These are phyloP conservation scores for Rhodotorula sp. DNA, from an alignment of 1,284 basidiomycete genomes.

Conservation along the genomic window DNA sequence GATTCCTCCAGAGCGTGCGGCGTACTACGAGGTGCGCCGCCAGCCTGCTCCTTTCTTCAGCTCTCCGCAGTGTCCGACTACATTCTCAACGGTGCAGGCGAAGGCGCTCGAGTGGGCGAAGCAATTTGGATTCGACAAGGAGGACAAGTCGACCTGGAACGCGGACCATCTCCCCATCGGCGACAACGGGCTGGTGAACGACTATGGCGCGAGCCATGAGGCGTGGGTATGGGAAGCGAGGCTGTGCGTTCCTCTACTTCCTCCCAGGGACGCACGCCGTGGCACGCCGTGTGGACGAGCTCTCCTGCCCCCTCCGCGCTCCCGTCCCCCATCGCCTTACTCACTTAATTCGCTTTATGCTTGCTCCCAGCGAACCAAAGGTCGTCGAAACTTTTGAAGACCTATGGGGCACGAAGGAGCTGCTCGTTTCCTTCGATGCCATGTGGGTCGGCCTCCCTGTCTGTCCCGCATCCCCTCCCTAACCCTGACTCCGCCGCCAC, in stretches of 20 bases:
- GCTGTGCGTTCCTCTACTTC: constrained; percentile 12
- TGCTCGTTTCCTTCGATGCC: constrained; percentile 45
- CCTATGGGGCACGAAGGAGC: constrained; percentile 53
- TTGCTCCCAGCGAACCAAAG: constrained; percentile 46
- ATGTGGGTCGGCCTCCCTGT: constrained; percentile 5
- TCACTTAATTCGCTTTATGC: too few species aligned
- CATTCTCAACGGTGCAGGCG: constrained; percentile 39
- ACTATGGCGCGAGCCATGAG: constrained; percentile 20
- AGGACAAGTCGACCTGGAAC: constrained; percentile 51
- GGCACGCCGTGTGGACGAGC: too few species aligned
- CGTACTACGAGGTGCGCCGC: constrained; percentile 42
- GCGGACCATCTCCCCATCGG: constrained; percentile 49
- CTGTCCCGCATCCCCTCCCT: too few species aligned
- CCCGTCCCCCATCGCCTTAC: too few species aligned
- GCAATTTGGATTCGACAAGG: constrained; percentile 51
- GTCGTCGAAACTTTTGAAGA: constrained; percentile 51
- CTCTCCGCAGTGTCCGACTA: too few species aligned
- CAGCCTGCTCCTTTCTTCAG: too few species aligned
- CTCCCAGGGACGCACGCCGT: too few species aligned
- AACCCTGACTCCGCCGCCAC: too few species aligned
- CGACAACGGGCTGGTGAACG: constrained; percentile 33
- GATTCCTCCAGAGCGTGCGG: constrained; percentile 46
- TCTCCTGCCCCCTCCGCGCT: too few species aligned
- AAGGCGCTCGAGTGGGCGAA: constrained; percentile 51
- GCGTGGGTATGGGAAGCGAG: constrained; percentile 53